phyloP scores from a whole-genome alignment of 768 basidiomycete species.

The Pulveroboletus sp. region DNA sequence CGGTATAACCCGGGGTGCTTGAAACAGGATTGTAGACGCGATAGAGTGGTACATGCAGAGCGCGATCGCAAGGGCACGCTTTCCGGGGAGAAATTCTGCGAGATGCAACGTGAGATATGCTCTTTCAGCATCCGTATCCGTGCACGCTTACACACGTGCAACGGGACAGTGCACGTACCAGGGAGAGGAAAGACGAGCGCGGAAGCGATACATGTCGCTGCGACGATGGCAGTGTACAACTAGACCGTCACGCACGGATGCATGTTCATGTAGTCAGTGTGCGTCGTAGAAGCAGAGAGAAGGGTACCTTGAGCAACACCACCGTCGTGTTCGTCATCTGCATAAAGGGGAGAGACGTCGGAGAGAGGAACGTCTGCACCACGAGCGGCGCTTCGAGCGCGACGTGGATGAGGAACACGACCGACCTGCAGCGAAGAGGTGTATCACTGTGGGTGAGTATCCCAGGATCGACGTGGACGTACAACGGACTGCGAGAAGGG shows the following conservation, averaged over 20 bases:
- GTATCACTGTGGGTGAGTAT: background rate
- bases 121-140: background rate
- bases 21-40: conserved; percentile 67
- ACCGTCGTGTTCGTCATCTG: conserved; percentile 80
- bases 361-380: conserved; percentile 68
- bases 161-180: conserved; percentile 35
- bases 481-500: conserved; percentile 43
- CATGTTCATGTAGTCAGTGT: background rate
- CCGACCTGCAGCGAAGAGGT: conserved; percentile 38
- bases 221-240: conserved; percentile 64
- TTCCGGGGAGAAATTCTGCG: conserved; percentile 76
- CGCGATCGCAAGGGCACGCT: conserved; percentile 74
- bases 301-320: conserved; percentile 68
- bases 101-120: too few species aligned
- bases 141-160: too few species aligned
- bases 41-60: conserved; percentile 74
- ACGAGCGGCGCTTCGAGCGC: conserved; percentile 75
- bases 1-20: conserved; percentile 77
- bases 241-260: conserved; percentile 23
- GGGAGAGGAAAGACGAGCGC: conserved; percentile 69
- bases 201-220: conserved; percentile 55
- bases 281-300: background rate
- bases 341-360: conserved; percentile 62
- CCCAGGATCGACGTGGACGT: conserved; percentile 12
- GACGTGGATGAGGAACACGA: conserved; percentile 73